Evolutionary conservation across 1,284 basidiomycete genomes (phyloP).

Genomic region (Microbotryomycetes sp.): DNA sequence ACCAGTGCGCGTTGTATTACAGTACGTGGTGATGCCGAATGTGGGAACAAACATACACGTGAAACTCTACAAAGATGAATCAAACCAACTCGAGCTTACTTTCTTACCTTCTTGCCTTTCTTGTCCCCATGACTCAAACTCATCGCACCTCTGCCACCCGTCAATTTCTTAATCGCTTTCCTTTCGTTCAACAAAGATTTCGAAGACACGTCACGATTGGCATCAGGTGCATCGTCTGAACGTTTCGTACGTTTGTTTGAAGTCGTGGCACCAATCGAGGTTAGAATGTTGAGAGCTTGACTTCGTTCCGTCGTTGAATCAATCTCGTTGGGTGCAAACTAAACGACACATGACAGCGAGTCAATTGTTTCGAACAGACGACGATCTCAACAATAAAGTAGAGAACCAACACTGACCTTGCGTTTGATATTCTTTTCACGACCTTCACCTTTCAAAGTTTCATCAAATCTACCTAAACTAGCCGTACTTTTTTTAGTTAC

Average conservation of each 20-base stretch:
- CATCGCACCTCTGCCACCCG: constrained; percentile 24
- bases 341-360: constrained; percentile 17
- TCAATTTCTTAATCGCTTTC: constrained; percentile 59
- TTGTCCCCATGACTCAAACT: constrained; percentile 23
- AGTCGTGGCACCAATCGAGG: constrained; percentile 64
- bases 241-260: constrained; percentile 53
- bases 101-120: neutral
- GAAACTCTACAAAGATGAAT: neutral
- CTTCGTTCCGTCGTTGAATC: constrained; percentile 63
- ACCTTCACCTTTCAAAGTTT: constrained; percentile 80
- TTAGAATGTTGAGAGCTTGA: constrained; percentile 64
- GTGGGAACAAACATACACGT: neutral
- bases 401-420: constrained; percentile 61
- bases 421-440: constrained; percentile 82
- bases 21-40: neutral
- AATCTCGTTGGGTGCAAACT: constrained; percentile 76
- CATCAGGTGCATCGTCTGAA: constrained; percentile 42
- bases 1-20: no score
- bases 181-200: constrained; percentile 67
- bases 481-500: constrained; percentile 80
- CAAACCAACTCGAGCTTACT: neutral
- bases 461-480: constrained; percentile 82
- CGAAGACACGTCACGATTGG: constrained; percentile 44
- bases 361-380: neutral
- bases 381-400: no score